Percentiles rank a stretch among this genome's conserved stretches.
These are phyloP conservation scores for Penicillium carneum DNA, from an alignment of 2,329 filamentous ascomycete species.

Conservation along the genomic window DNA sequence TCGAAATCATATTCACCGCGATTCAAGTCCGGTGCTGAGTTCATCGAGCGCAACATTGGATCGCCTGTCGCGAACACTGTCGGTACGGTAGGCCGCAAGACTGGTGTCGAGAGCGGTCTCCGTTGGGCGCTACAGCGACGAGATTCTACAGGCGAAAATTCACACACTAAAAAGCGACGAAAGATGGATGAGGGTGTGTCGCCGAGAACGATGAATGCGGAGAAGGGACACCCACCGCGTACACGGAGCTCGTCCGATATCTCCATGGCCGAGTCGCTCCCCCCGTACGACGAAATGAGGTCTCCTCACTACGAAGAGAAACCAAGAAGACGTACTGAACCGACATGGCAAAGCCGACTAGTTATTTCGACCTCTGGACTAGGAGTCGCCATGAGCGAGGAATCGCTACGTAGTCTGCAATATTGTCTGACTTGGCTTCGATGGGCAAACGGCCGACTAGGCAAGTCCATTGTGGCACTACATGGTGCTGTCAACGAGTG, in stretches of 20 bases:
- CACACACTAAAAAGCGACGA: slow-evolving; percentile 51
- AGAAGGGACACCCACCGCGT: slow-evolving; percentile 47
- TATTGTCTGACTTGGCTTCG: slow-evolving; percentile 82
- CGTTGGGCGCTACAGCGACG: slow-evolving; percentile 75
- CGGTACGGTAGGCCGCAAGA: slow-evolving; percentile 80
- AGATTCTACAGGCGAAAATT: slow-evolving; percentile 43
- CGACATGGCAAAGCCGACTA: slow-evolving; percentile 78
- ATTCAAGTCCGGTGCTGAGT: slow-evolving; percentile 87
- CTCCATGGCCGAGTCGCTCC: slow-evolving; percentile 76
- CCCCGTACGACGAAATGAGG: slow-evolving; percentile 80
- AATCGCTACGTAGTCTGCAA: slow-evolving; percentile 81
- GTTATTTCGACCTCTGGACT: slow-evolving; percentile 91
- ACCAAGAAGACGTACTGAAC: slow-evolving; percentile 43
- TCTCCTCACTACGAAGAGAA: slow-evolving; percentile 73
- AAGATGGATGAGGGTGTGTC: slow-evolving; percentile 50
- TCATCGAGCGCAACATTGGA: slow-evolving; percentile 84
- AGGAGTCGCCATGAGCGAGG: slow-evolving; percentile 87
- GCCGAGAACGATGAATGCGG: slow-evolving; percentile 56
- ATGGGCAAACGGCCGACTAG: slow-evolving; percentile 82
- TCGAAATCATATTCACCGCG: slow-evolving; percentile 90
- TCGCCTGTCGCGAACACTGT: slow-evolving; percentile 85
- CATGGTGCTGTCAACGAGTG: slow-evolving; percentile 81
- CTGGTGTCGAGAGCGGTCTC: slow-evolving; percentile 85
- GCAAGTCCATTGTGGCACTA: slow-evolving; percentile 74
- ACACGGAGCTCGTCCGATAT: slow-evolving; percentile 67